These are phyloP conservation scores for Polytolypa hystricis DNA, from an alignment of 2,329 filamentous ascomycete genomes.

Conservation along the genomic window DNA sequence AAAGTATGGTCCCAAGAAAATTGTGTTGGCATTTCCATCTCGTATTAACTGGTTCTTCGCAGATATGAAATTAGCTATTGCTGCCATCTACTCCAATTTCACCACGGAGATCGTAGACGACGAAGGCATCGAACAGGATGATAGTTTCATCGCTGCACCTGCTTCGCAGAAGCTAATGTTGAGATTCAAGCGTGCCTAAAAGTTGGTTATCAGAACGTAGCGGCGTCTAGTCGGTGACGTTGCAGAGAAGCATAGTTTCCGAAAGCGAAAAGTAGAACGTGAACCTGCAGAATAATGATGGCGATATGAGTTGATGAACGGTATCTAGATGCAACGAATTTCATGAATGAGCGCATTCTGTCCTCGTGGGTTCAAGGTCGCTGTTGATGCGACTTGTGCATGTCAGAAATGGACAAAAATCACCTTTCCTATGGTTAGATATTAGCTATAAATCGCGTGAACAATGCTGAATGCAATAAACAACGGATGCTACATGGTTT, in stretches of 20 bases:
- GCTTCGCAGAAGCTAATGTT: conserved; percentile 20
- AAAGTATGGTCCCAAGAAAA: conserved; percentile 21
- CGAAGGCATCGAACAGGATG: conserved; percentile 47
- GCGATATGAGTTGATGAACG: no score
- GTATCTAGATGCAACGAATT: no score
- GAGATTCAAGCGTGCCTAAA: conserved; percentile 11
- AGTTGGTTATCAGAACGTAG: not conserved
- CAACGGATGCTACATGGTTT: no score
- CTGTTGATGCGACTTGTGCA: no score
- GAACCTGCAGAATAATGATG: not conserved
- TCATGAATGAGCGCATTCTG: no score
- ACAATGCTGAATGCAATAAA: no score
- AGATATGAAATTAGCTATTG: conserved; percentile 60
- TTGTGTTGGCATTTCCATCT: not conserved
- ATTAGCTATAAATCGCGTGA: no score
- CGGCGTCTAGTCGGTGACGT: not conserved
- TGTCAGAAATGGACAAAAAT: no score
- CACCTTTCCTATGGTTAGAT: no score
- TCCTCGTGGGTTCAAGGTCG: no score
- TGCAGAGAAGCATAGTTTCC: not conserved
- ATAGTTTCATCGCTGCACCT: conserved; percentile 37
- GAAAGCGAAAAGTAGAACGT: not conserved
- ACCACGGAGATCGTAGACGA: conserved; percentile 47
- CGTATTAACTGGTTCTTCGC: conserved; percentile 9
- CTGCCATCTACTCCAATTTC: conserved; percentile 56